Conservation (phyloP, 2,329 filamentous ascomycete species). For the Scedosporium apiospermum region DNA sequence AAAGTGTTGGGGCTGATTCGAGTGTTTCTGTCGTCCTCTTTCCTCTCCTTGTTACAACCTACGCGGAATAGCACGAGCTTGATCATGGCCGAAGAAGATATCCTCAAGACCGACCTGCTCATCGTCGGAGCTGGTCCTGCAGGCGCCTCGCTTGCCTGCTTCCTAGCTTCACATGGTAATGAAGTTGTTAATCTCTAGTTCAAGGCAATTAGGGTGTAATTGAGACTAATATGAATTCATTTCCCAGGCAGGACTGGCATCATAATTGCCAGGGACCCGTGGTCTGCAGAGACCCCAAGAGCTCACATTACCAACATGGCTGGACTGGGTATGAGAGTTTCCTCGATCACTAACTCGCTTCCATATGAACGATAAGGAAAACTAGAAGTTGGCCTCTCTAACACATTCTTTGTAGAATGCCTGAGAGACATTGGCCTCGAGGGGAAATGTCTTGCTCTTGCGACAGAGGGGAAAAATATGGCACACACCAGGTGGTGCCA, state of each 20-base stretch:
- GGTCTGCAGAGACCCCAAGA: constrained; percentile 45
- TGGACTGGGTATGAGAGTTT: constrained; percentile 27
- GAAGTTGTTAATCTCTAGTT: not conserved
- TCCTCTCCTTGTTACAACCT: not conserved
- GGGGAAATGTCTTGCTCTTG: constrained; percentile 24
- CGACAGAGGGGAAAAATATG: constrained; percentile 29
- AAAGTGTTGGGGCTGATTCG: too few relatives aligned
- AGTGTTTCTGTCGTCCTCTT: not conserved
- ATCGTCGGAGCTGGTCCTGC: constrained; percentile 44
- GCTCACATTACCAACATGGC: constrained; percentile 54
- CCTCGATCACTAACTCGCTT: not conserved
- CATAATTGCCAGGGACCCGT: constrained; percentile 37
- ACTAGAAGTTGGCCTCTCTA: not conserved
- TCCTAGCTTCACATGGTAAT: constrained; percentile 37
- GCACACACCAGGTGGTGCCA: constrained; percentile 41
- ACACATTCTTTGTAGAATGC: constrained; percentile 28
- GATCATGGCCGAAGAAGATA: not conserved
- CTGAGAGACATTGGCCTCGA: constrained; percentile 42
- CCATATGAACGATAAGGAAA: too few relatives aligned
- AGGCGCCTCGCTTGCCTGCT: constrained; percentile 43
- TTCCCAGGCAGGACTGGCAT: constrained; percentile 37
- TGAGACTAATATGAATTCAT: not conserved
- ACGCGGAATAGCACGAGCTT: not conserved
- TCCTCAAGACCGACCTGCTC: constrained; percentile 31
- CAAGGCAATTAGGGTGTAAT: not conserved